Base-by-base conservation (phyloP, 192 early-diverging fungal species). In the Mortierella claussenii region DNA sequence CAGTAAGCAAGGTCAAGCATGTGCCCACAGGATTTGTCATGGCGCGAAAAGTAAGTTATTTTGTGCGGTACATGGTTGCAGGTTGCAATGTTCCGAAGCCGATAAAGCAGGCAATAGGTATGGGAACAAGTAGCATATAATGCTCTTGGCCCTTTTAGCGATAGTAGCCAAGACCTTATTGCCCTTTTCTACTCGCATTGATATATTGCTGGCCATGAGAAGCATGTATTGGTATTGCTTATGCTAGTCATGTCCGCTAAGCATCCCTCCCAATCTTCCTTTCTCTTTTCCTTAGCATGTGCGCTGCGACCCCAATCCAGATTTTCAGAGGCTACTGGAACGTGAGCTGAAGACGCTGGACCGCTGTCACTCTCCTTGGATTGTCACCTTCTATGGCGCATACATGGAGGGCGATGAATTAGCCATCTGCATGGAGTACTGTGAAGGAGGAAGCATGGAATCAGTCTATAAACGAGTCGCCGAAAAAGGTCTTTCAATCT, bases 391-490 rank as follows among this genome's bases (percentile, higher is more conserved):
- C 73, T 98, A 92, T 67, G 98, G 98, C 31, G 94, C 95, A n/a
- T 97, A 92, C 63, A 82, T 93, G 46, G 87, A 93, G 43, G 93
- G 93, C n/a, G 91, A 88, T 60, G 89, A 90, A 52, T 84, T 99
- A 6, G 93, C 91, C 10, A 95, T 99, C 46, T 97, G 94, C 79
- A 97, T 99, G 93, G 98, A 98, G 83, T 97, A 92, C 75, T 95
- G 95, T 82, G 92, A 94, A 78, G 88, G 91, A 11, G 97, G 98
- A 37, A 96, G 94, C 55, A 86, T 99, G 36, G 95, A 99, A 61
- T 85, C 86, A 31, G 91, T 99, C n/a, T 98, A 97, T 78, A 95
- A 96, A 78, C 82, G 83, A 10, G 84, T 88, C 43, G 80, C 81
- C 11, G 80, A 83, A 48, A 86, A 90, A 53, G 74, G 86, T 21